phyloP scores from a whole-genome alignment of 192 early-diverging fungal genomes.

The Backusella macrospora region DNA sequence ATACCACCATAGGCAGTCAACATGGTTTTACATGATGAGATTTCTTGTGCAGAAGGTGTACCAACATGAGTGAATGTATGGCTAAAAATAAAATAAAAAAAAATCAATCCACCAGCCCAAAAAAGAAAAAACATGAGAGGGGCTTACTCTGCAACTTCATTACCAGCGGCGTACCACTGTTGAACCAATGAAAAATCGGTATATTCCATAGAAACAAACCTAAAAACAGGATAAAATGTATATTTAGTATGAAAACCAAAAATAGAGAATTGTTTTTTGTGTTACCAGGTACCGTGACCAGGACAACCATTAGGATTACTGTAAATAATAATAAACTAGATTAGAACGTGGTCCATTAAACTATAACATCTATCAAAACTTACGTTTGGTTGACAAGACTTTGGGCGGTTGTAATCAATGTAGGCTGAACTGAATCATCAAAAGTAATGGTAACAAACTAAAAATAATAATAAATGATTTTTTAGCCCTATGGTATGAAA shows the following conservation, averaged over 20 bases:
- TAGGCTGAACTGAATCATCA: constrained; percentile 62
- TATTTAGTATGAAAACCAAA: neutral
- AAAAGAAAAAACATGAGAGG: too few species aligned
- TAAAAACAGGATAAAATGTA: constrained; percentile 4
- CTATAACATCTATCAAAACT: constrained; percentile 10
- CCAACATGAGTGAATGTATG: constrained; percentile 43
- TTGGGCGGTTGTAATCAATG: constrained; percentile 26
- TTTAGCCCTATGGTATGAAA: neutral
- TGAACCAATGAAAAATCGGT: constrained; percentile 63
- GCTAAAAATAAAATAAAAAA: constrained; percentile 1
- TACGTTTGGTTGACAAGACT: constrained; percentile 38
- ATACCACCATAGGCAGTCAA: constrained; percentile 62
- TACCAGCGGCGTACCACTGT: constrained; percentile 60
- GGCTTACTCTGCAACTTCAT: constrained; percentile 61
- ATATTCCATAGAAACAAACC: constrained; percentile 60
- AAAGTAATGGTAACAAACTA: constrained; percentile 61
- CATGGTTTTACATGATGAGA: constrained; percentile 35
- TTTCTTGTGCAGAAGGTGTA: constrained; percentile 43
- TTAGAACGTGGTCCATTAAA: neutral
- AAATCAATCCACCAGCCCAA: neutral
- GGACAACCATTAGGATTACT: constrained; percentile 68
- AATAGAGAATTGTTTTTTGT: neutral
- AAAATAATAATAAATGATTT: neutral
- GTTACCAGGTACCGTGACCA: constrained; percentile 55
- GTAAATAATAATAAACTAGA: neutral